These are phyloP conservation scores for Euclidium syriacum DNA, from an alignment of 345 rosid species.

Conservation along the genomic window DNA sequence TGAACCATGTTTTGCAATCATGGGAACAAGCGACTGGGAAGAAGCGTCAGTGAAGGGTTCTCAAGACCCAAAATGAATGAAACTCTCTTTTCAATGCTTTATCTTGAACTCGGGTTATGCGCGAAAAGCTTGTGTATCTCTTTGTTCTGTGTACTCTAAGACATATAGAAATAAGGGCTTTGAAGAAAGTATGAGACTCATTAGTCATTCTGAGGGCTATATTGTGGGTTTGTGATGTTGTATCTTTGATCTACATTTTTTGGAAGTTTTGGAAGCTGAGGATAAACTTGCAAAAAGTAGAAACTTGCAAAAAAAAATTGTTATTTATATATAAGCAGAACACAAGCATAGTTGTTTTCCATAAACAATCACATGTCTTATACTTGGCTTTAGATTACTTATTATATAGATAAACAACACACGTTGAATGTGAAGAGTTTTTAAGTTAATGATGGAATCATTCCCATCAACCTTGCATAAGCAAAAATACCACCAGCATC, in stretches of 20 bases:
- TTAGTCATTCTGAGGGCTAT: conserved; percentile 19
- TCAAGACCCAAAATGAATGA: background rate
- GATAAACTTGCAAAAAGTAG: too few relatives aligned
- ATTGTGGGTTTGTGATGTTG: too few relatives aligned
- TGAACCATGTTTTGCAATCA: conserved; percentile 60
- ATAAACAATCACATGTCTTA: background rate
- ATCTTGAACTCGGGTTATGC: conserved; percentile 2
- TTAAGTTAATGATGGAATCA: conserved; percentile 49
- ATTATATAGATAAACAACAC: conserved; percentile 5
- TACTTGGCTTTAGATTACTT: background rate
- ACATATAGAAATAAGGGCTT: background rate
- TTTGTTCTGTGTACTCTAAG: conserved; percentile 12
- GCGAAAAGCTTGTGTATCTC: background rate
- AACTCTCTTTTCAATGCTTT: background rate
- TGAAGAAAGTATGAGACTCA: conserved; percentile 9
- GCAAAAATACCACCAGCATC: conserved; percentile 82
- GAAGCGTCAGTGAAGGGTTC: conserved; percentile 31
- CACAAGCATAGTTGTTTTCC: too few relatives aligned
- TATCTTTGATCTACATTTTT: too few relatives aligned
- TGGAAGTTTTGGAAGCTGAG: too few relatives aligned
- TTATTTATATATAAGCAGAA: too few relatives aligned
- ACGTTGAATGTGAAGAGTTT: background rate
- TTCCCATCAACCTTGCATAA: conserved; percentile 67
- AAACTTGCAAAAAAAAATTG: too few relatives aligned
- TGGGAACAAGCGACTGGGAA: conserved; percentile 83